Conservation (phyloP, 805 yeast genomes). For the Kockiozyma suomiensis region DNA sequence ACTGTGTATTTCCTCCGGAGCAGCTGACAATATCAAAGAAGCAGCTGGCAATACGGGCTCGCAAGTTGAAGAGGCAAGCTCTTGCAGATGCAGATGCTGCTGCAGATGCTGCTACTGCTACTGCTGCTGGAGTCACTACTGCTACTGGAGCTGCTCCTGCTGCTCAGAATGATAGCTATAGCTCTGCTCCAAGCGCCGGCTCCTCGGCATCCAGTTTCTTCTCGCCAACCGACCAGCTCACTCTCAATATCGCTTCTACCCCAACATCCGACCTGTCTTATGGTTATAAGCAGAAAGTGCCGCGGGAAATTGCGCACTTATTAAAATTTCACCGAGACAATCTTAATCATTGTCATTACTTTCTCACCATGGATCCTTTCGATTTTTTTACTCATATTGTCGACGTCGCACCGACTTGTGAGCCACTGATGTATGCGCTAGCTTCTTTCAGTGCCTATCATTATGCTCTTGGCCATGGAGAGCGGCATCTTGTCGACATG, state of each 20-base stretch:
- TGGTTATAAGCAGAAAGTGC: not conserved
- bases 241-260: not conserved
- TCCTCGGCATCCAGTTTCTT: not conserved
- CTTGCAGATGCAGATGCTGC: slow-evolving; percentile 16
- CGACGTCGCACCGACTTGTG: slow-evolving; percentile 3
- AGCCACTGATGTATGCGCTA: slow-evolving; percentile 27
- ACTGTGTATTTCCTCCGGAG: slow-evolving; percentile 28
- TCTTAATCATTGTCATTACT: slow-evolving; percentile 26
- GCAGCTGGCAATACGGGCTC: slow-evolving; percentile 20
- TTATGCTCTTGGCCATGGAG: slow-evolving; percentile 55
- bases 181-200: not conserved
- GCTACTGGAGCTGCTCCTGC: not conserved
- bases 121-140: no score
- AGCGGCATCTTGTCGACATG: slow-evolving; percentile 48
- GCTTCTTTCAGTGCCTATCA: slow-evolving; percentile 40
- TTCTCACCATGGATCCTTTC: slow-evolving; percentile 22
- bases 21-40: slow-evolving; percentile 20
- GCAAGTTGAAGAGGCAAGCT: slow-evolving; percentile 17
- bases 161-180: not conserved
- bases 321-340: slow-evolving; percentile 18
- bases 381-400: slow-evolving; percentile 19
- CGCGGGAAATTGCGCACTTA: slow-evolving; percentile 16
- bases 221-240: not conserved
- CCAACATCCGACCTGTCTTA: not conserved
- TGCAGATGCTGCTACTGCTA: not conserved